Base-by-base conservation (phyloP, 805 yeast species). In the Saccharomycopsis capsularis region DNA sequence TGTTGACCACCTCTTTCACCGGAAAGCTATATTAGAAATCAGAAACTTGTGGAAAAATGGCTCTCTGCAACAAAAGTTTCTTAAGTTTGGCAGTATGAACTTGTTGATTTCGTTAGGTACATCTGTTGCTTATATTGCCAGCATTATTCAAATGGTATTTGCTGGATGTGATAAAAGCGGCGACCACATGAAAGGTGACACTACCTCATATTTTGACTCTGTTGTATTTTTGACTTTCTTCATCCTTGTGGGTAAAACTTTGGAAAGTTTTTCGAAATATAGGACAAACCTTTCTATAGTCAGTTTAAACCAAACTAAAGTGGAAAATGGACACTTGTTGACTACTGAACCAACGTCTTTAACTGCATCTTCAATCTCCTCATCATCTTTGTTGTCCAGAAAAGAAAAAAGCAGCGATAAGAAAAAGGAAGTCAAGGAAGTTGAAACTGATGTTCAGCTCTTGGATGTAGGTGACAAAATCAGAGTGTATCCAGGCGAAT, bases 221-320 rank as follows among this genome's bases (percentile, higher is more conserved):
- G 74, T 88, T 1, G 79, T 82, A 15, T 86, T 95, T 93, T 71
- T 93, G 37, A 73, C 91, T 45, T 68, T 81, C 3, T 93, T 89
- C 63, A 88, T 93, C 24, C 76, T 91, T 5, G 68, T 89, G 40
- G 99, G 99, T 2, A 91, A 93, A 66, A 84, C 85, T 75, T 69
- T 90, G 21, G 99, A 93, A 61, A 87, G 85, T 63, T 79, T 76
- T 55, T 98, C 99, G 2, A 88, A 93, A 60, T 95, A 98, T 3
- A 87, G 85, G 51, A 93, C 98, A 0, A 86, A 97, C 0, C 76
- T 86, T 2, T 95, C 98, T 0, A 71, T 93, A 37, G 83, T 96
- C 0, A 78, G 81, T 55, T 71, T 93, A 40, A 72, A 93, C 39
- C 80, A 90, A 2, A 67, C 91, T 48, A 76, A 95, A 0, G 97